Conservation (phyloP, 495 filamentous ascomycete genomes). For the Xylaria castorea region DNA sequence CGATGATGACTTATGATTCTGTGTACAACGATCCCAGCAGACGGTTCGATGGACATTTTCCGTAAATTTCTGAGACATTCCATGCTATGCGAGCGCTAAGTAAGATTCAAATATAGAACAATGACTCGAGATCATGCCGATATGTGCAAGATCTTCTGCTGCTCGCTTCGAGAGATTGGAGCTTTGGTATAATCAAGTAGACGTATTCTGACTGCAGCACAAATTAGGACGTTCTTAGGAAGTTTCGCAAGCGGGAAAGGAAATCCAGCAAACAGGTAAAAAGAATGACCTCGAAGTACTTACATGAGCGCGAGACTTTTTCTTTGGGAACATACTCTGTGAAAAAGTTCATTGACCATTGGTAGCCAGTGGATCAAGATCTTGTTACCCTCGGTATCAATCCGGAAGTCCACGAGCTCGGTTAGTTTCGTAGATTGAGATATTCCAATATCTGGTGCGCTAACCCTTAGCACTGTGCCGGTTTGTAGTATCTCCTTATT, state of each 20-base stretch:
- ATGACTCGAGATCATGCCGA: no score
- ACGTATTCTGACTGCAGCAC: no score
- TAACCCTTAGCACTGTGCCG: neutral
- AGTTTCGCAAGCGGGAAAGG: neutral
- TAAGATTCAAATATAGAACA: no score
- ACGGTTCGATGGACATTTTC: no score
- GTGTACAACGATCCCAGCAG: no score
- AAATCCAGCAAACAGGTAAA: neutral
- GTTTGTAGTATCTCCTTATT: neutral
- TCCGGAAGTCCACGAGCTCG: neutral
- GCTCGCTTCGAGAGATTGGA: no score
- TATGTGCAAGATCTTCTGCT: no score
- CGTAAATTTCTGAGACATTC: no score
- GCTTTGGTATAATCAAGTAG: no score
- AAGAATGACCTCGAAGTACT: neutral
- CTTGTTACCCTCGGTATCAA: neutral
- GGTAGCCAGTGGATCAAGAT: neutral
- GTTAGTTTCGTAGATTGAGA: neutral
- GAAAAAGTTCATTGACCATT: neutral
- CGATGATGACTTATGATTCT: no score
- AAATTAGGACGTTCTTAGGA: no score
- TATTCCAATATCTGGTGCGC: neutral
- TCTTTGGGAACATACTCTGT: neutral
- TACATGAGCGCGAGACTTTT: neutral
- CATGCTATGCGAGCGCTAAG: no score